Evolutionary conservation across 192 early-diverging fungal genomes (phyloP).

Genomic region (Paraglomus occultum): DNA sequence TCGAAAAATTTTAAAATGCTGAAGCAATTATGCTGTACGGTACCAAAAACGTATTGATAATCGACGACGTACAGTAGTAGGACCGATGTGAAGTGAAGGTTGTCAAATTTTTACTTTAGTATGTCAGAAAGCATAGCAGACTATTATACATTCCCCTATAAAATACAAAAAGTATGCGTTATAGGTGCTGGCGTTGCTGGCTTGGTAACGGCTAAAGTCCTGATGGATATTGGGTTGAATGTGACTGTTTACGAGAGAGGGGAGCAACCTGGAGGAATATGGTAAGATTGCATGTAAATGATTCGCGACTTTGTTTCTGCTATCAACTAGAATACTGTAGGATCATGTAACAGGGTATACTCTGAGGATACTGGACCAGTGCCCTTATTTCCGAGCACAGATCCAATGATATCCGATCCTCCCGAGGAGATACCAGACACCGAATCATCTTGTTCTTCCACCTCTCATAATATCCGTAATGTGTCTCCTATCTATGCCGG

Average conservation of each 20-base stretch:
- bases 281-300: too few species aligned
- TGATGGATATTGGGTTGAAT: slow-evolving; percentile 28
- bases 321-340: not conserved
- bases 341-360: slow-evolving; percentile 40
- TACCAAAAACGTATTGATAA: too few species aligned
- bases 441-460: not conserved
- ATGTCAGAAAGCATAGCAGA: too few species aligned
- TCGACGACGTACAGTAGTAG: too few species aligned
- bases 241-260: slow-evolving; percentile 51
- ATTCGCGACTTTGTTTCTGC: not conserved
- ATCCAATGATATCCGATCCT: slow-evolving; percentile 26
- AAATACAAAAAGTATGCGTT: slow-evolving; percentile 34
- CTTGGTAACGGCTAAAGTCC: slow-evolving; percentile 30
- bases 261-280: slow-evolving; percentile 46
- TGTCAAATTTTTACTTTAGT: too few species aligned
- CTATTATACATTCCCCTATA: too few species aligned
- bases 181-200: slow-evolving; percentile 40
- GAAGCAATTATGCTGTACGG: too few species aligned
- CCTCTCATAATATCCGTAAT: not conserved
- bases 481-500: slow-evolving; percentile 40
- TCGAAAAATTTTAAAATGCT: too few species aligned
- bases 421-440: not conserved
- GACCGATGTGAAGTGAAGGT: too few species aligned
- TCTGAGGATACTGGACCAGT: slow-evolving; percentile 34
- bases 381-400: slow-evolving; percentile 35